Percentiles rank a stretch among this genome's conserved stretches.
Conservation (phyloP, 805 yeast genomes). For the Wickerhamiella kurtzmanii region DNA sequence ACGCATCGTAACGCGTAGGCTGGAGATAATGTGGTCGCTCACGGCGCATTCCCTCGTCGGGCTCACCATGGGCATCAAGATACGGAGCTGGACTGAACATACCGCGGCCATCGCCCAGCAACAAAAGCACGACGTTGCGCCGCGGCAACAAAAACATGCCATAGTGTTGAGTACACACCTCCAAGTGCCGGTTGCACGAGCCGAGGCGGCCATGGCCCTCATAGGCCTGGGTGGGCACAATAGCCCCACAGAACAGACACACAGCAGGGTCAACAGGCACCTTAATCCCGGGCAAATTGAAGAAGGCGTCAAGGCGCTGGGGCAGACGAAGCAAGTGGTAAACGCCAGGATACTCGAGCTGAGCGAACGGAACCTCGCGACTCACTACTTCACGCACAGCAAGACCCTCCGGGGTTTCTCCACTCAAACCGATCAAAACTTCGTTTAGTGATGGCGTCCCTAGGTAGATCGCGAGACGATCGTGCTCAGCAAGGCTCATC, state of each 20-base stretch:
- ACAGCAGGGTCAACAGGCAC: conserved; percentile 58
- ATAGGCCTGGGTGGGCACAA: conserved; percentile 54
- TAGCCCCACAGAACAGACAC: conserved; percentile 68
- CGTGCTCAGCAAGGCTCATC: conserved; percentile 17
- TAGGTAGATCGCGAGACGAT: conserved; percentile 15
- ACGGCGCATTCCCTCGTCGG: conserved; percentile 55
- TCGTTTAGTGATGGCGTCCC: conserved; percentile 17
- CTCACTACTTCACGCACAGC: conserved; percentile 1
- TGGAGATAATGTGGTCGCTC: conserved; percentile 61
- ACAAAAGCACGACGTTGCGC: conserved; percentile 42
- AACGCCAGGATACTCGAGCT: conserved; percentile 50
- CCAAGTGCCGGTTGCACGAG: conserved; percentile 64
- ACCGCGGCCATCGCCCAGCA: conserved; percentile 64
- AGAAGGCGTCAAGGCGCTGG: conserved; percentile 48
- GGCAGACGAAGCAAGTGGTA: conserved; percentile 56
- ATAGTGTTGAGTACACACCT: conserved; percentile 41
- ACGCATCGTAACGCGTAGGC: conserved; percentile 46
- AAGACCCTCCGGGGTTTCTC: conserved; percentile 11
- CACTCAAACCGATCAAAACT: conserved; percentile 8
- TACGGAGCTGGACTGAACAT: conserved; percentile 77
- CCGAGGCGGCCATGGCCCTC: conserved; percentile 41
- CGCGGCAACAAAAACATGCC: conserved; percentile 67
- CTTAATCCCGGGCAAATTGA: conserved; percentile 28
- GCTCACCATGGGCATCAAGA: conserved; percentile 74
- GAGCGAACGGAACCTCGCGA: conserved; percentile 2